A percentile compares a stretch with the other conserved stretches of the same genome.
Conservation (phyloP, 768 basidiomycete species). For the Clathrus columnatus region DNA sequence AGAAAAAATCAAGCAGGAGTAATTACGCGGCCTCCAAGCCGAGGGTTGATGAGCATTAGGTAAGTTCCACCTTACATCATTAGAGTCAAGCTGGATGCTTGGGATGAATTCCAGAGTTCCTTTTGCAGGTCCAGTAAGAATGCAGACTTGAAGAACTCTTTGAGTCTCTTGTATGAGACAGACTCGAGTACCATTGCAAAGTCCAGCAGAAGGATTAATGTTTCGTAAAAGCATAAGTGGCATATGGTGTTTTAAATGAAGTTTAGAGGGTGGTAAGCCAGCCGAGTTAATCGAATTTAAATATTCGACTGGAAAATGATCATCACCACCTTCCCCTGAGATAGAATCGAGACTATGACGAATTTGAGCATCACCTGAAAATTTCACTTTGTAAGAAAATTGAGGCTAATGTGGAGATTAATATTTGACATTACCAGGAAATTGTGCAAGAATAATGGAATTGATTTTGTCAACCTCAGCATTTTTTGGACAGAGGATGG, state of each 20-base stretch:
- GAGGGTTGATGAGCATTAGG: too few species aligned
- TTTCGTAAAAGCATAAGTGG: neutral
- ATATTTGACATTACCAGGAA: too few species aligned
- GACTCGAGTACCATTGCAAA: neutral
- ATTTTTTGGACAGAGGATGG: constrained; percentile 29
- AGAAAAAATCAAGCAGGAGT: too few species aligned
- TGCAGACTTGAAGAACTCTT: neutral
- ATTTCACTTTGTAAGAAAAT: too few species aligned
- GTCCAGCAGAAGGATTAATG: neutral
- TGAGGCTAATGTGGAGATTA: too few species aligned
- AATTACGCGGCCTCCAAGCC: too few species aligned
- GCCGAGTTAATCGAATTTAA: neutral
- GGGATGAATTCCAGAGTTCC: neutral
- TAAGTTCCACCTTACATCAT: too few species aligned
- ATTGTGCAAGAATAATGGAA: constrained; percentile 11
- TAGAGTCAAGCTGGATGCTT: constrained; percentile 24
- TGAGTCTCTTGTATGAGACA: neutral
- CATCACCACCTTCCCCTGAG: neutral
- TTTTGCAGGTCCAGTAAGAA: neutral
- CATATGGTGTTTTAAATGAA: neutral
- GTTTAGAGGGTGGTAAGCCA: neutral
- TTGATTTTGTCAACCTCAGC: constrained; percentile 29
- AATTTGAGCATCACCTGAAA: neutral
- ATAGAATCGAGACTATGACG: neutral
- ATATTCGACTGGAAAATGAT: neutral